Evolutionary conservation across 371 early-diverging fungal species (phyloP).

Genomic region (Mucor circinelloides): DNA sequence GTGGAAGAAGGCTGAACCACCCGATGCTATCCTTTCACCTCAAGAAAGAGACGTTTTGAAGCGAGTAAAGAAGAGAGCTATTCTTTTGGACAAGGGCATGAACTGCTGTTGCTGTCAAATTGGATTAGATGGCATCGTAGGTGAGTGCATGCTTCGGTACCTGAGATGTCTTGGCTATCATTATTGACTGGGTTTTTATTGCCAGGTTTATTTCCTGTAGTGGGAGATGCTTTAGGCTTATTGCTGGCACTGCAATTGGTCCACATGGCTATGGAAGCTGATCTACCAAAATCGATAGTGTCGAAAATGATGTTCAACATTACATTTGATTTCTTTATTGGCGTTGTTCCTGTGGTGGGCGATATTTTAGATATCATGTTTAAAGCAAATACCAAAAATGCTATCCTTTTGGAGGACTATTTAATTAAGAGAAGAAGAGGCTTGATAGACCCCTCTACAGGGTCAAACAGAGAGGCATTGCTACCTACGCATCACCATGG

Average conservation of each 20-base stretch:
- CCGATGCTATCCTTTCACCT: slow-evolving; percentile 32
- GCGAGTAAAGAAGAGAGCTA: slow-evolving; percentile 40
- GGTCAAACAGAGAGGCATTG: slow-evolving; percentile 1
- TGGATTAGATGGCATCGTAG: slow-evolving; percentile 54
- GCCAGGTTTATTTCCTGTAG: slow-evolving; percentile 49
- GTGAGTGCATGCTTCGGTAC: slow-evolving; percentile 21
- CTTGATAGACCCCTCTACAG: slow-evolving; percentile 36
- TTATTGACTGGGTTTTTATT: background rate
- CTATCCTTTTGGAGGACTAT: slow-evolving; percentile 42
- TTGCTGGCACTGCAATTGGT: slow-evolving; percentile 43
- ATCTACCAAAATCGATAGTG: slow-evolving; percentile 40
- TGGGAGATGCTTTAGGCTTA: slow-evolving; percentile 51
- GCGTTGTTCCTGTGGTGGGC: slow-evolving; percentile 49
- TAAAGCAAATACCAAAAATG: slow-evolving; percentile 55
- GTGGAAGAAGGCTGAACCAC: slow-evolving; percentile 33
- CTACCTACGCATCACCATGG: background rate
- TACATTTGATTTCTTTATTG: slow-evolving; percentile 49
- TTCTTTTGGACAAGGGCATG: slow-evolving; percentile 42
- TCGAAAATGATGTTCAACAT: slow-evolving; percentile 51
- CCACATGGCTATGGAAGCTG: slow-evolving; percentile 32
- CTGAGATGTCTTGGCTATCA: too few species aligned
- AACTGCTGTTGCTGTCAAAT: slow-evolving; percentile 49
- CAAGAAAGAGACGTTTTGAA: slow-evolving; percentile 35
- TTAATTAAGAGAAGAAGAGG: slow-evolving; percentile 29
- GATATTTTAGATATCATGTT: slow-evolving; percentile 52